Conservation (phyloP, 2,329 filamentous ascomycete species). For the Hypoxylon sp. region DNA sequence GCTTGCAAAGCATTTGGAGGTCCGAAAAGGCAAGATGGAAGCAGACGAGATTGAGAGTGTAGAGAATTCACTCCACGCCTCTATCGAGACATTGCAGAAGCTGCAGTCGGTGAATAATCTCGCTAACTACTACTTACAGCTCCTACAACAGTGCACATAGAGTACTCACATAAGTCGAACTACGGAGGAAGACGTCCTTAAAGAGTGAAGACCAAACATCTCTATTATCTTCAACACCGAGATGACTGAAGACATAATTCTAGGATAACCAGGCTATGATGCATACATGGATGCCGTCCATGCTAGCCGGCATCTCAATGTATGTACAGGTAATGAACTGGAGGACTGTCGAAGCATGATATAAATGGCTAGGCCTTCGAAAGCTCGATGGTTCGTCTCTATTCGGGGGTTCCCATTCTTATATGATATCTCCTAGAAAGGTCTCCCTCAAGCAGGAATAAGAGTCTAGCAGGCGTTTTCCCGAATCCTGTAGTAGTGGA, state of each 20-base stretch:
- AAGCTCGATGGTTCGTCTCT: background rate
- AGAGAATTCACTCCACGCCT: constrained; percentile 29
- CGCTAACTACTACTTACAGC: constrained; percentile 40
- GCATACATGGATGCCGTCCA: background rate
- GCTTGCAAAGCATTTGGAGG: constrained; percentile 34
- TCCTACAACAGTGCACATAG: constrained; percentile 14
- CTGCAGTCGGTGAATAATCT: constrained; percentile 42
- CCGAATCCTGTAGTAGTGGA: too few relatives aligned
- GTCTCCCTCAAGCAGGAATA: background rate
- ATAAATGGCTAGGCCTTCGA: background rate
- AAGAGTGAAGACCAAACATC: background rate
- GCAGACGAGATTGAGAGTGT: constrained; percentile 25
- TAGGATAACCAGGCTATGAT: background rate
- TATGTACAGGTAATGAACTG: background rate
- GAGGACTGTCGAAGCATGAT: background rate
- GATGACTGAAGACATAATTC: background rate
- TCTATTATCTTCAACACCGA: background rate
- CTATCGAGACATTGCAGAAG: constrained; percentile 39
- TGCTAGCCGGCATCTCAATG: background rate
- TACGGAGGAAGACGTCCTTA: background rate
- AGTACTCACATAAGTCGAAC: background rate
- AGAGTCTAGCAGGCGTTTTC: background rate
- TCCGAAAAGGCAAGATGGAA: constrained; percentile 36
- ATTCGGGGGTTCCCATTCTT: background rate
- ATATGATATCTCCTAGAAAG: background rate